phyloP scores from a whole-genome alignment of 495 filamentous ascomycete species.

The Aspergillus asperescens region DNA sequence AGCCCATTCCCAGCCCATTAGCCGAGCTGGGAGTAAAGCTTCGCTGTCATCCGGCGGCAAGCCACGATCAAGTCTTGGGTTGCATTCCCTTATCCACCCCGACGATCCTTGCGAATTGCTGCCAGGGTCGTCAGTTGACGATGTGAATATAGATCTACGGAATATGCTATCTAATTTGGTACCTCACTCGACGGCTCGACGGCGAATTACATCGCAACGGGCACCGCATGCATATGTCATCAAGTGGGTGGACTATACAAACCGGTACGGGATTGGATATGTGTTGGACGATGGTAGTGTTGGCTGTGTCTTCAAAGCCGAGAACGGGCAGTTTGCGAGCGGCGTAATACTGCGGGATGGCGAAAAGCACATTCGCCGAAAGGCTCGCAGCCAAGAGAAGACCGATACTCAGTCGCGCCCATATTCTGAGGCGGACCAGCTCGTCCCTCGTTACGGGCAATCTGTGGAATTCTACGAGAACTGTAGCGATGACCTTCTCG shows the following conservation, averaged over 20 bases:
- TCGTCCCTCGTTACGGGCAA: constrained; percentile 57
- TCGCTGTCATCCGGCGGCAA: constrained; percentile 22
- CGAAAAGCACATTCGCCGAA: constrained; percentile 45
- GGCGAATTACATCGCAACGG: constrained; percentile 28
- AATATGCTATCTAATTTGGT: constrained; percentile 41
- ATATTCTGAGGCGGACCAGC: constrained; percentile 55
- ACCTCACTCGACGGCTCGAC: constrained; percentile 31
- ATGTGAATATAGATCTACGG: constrained; percentile 39
- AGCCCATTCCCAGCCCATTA: constrained; percentile 18
- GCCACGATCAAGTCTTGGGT: constrained; percentile 37
- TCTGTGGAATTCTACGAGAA: constrained; percentile 81
- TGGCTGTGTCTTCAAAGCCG: constrained; percentile 71
- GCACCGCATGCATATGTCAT: constrained; percentile 55
- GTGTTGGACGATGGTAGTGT: constrained; percentile 79
- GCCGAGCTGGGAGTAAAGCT: constrained; percentile 33
- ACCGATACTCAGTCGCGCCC: constrained; percentile 48
- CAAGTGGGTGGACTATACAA: constrained; percentile 94
- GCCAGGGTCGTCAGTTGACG: constrained; percentile 34
- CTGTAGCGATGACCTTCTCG: constrained; percentile 43
- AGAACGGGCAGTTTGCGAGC: constrained; percentile 54
- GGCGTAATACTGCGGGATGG: constrained; percentile 64
- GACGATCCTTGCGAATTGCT: constrained; percentile 36
- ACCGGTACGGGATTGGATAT: constrained; percentile 83
- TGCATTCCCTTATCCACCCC: constrained; percentile 35
- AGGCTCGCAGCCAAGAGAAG: constrained; percentile 52